Evolutionary conservation across 345 rosid species (phyloP).

Genomic region (Sisymbrium altissimum): DNA sequence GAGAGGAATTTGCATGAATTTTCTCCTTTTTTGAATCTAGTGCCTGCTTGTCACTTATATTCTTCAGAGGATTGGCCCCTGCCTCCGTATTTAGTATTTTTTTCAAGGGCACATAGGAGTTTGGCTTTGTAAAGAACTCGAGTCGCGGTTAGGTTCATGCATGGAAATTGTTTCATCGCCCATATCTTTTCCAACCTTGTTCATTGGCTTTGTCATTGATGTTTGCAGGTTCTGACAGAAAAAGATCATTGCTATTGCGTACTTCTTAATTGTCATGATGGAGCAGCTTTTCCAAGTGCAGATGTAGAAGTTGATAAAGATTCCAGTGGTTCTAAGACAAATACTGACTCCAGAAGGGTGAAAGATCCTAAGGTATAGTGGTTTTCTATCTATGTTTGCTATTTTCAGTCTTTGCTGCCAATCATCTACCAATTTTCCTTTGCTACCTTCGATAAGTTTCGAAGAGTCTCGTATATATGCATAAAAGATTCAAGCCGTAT

Average conservation of each 20-base stretch:
- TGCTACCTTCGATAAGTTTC: slow-evolving; percentile 5
- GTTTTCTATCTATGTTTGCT: neutral
- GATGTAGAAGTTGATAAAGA: slow-evolving; percentile 44
- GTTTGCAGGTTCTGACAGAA: slow-evolving; percentile 75
- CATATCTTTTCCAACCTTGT: slow-evolving; percentile 1
- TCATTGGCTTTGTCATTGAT: slow-evolving; percentile 10
- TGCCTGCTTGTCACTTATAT: neutral
- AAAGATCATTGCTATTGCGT: slow-evolving; percentile 92
- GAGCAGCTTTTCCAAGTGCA: slow-evolving; percentile 84
- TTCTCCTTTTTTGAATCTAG: neutral
- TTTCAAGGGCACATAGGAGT: neutral
- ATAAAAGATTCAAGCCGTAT: neutral
- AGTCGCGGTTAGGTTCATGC: neutral
- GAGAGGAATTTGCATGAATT: neutral
- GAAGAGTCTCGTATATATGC: neutral
- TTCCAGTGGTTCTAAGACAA: slow-evolving; percentile 41
- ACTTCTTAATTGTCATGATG: slow-evolving; percentile 86
- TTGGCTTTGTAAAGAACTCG: neutral
- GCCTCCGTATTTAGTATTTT: neutral
- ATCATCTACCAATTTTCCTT: neutral
- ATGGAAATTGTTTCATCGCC: neutral
- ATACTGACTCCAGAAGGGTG: slow-evolving; percentile 37
- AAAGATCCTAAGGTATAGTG: slow-evolving; percentile 66
- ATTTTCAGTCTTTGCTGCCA: neutral
- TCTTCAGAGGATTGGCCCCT: slow-evolving; percentile 2